Conservation (phyloP, 2,329 filamentous ascomycete species). For the Fusarium robinianum region DNA sequence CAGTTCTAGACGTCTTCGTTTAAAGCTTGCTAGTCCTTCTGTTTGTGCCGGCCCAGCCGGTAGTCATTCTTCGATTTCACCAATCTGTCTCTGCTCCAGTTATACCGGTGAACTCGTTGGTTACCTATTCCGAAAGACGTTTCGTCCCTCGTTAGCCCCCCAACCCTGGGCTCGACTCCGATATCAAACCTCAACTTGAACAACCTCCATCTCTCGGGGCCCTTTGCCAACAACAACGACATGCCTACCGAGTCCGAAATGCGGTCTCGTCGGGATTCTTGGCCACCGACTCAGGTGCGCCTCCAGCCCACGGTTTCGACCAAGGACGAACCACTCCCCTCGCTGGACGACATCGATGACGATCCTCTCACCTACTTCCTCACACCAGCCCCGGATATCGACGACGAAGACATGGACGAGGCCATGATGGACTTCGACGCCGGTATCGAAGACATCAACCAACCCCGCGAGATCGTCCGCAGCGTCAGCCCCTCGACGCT, state of each 20-base stretch:
- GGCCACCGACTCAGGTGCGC: conserved; percentile 57
- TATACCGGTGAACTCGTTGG: conserved; percentile 23
- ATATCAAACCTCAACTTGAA: conserved; percentile 2
- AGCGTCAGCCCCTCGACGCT: conserved; percentile 63
- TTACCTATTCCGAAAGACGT: conserved; percentile 23
- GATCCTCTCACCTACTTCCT: conserved; percentile 62
- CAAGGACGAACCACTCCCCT: conserved; percentile 47
- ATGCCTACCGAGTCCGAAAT: conserved; percentile 45
- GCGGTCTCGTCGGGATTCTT: conserved; percentile 51
- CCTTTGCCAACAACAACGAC: conserved; percentile 3
- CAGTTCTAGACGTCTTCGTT: conserved; percentile 24
- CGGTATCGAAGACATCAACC: conserved; percentile 57
- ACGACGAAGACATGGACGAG: conserved; percentile 48
- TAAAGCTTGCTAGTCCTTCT: conserved; percentile 23
- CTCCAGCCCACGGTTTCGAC: conserved; percentile 48
- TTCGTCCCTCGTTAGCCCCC: background rate
- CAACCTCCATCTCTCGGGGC: conserved; percentile 1
- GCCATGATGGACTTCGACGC: conserved; percentile 60
- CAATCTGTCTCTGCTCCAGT: conserved; percentile 21
- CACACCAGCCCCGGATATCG: conserved; percentile 51
- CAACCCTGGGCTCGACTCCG: conserved; percentile 7
- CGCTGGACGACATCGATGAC: conserved; percentile 55
- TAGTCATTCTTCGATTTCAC: conserved; percentile 19
- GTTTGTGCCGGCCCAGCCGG: conserved; percentile 30
- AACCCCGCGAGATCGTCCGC: conserved; percentile 52